Conservation (phyloP, 371 early-diverging fungal genomes). For the Mortierella sp. region DNA sequence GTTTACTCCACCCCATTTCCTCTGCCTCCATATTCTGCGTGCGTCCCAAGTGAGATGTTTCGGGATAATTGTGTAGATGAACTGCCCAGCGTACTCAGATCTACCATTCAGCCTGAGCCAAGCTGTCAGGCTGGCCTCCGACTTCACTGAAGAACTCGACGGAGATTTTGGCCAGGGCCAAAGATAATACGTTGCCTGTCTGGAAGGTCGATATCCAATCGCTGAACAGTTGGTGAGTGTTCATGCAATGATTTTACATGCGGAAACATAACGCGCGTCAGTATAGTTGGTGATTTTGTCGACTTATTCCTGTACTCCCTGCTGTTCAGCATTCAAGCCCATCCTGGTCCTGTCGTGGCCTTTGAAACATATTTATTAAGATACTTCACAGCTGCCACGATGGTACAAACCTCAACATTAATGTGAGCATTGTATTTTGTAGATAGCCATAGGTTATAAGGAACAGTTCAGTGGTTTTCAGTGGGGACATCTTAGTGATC, state of each 20-base stretch:
- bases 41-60: slow-evolving; percentile 18
- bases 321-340: neutral
- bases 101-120: slow-evolving; percentile 27
- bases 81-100: slow-evolving; percentile 14
- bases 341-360: slow-evolving; percentile 46
- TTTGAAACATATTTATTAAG: slow-evolving; percentile 60
- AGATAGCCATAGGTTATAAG: slow-evolving; percentile 48
- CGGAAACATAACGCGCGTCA: slow-evolving; percentile 54
- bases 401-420: slow-evolving; percentile 58
- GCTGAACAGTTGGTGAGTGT: slow-evolving; percentile 24
- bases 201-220: slow-evolving; percentile 39
- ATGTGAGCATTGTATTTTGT: slow-evolving; percentile 61
- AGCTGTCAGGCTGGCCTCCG: slow-evolving; percentile 32
- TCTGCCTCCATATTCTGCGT: no score
- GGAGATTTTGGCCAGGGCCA: slow-evolving; percentile 1
- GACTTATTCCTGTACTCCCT: neutral
- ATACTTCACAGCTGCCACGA: slow-evolving; percentile 53
- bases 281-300: slow-evolving; percentile 42
- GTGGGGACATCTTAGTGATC: slow-evolving; percentile 12
- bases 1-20: no score
- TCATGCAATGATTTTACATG: slow-evolving; percentile 43
- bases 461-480: slow-evolving; percentile 55
- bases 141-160: slow-evolving; percentile 9
- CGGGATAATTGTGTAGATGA: slow-evolving; percentile 25
- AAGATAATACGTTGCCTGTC: slow-evolving; percentile 28